Evolutionary conservation across 306 rosid species (phyloP), one percentile per base, ranked within the genome.

Genomic region (Boehmeria nivea): DNA sequence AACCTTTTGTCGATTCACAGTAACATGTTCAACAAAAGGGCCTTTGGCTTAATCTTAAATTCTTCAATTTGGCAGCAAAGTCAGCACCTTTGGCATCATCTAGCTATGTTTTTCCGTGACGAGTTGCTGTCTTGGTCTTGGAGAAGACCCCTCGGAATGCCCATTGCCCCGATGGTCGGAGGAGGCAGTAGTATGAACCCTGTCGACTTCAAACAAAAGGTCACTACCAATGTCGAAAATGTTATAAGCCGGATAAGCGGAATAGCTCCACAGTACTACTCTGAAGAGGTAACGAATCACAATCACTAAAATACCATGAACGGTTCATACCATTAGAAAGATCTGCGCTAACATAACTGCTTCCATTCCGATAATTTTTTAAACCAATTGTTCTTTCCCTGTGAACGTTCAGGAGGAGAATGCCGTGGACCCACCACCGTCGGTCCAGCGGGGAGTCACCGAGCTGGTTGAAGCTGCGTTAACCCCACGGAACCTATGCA

Each of bases 31-130:
- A n/a, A n/a, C n/a, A n/a, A n/a, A n/a, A n/a, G n/a, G n/a, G n/a
- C n/a, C n/a, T n/a, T n/a, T n/a, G n/a, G n/a, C n/a, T n/a, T n/a
- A n/a, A n/a, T n/a, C n/a, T n/a, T n/a, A n/a, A n/a, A n/a, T 49
- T 67, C 76, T 69, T 47, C 44, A 40, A 23, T 57, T n/a, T 75
- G 73, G 68, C 96, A 93, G 99, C 99, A 93, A 87, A 83, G 72
- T 71, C 96, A 85, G 69, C 99, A 93, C 69, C 73, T 93, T 12
- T 87, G 99, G 99, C 94, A 93, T 74, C 99, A 93, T 69, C 72
- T 93, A 49, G 99, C 99, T 13, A 93, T 93, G 99, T 93, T 93
- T 66, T 93, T 93, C 86, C 96, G 99, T 1, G 99, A 93, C 72
- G 99, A 93, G 73, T 81, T 93, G 36, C 77, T 93, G 60, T 93